These are phyloP conservation scores for Camellia japonica DNA, from an alignment of 148 eudicot species.

Conservation along the genomic window DNA sequence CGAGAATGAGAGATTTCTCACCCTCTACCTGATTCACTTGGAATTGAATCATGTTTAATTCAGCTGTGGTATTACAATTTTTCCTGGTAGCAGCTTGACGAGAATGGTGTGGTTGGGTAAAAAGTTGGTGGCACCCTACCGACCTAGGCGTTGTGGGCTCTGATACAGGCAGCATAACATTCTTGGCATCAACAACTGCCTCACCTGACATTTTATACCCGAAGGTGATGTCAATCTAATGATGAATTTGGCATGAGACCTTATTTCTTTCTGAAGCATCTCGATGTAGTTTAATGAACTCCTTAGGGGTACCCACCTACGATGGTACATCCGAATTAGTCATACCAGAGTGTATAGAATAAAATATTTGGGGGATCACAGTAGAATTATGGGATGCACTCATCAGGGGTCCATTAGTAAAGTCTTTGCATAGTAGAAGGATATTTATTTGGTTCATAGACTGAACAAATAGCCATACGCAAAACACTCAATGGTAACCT, in stretches of 20 bases:
- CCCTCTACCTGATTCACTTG: constrained; percentile 15
- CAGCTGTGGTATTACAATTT: constrained; percentile 13
- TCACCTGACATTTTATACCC: constrained; percentile 95
- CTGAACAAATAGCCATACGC: constrained; percentile 87
- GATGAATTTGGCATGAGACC: constrained; percentile 78
- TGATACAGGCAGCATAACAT: constrained; percentile 83
- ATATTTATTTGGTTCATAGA: constrained; percentile 97
- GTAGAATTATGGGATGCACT: constrained; percentile 95
- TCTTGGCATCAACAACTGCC: constrained; percentile 85
- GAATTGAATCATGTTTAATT: constrained; percentile 6
- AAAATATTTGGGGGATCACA: constrained; percentile 74
- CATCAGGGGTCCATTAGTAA: constrained; percentile 99
- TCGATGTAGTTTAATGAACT: constrained; percentile 78
- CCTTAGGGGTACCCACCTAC: constrained; percentile 78
- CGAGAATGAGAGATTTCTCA: constrained; percentile 26
- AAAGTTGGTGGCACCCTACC: constrained; percentile 82
- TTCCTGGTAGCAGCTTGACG: constrained; percentile 36
- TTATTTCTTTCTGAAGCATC: constrained; percentile 76
- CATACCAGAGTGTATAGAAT: constrained; percentile 82
- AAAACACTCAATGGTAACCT: constrained; percentile 87
- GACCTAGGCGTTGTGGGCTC: constrained; percentile 62
- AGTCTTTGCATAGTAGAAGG: constrained; percentile 93
- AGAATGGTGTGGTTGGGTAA: constrained; percentile 82
- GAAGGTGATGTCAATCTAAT: constrained; percentile 96
- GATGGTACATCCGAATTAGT: constrained; percentile 80